Conservation (phyloP, 1,284 basidiomycete species). For the Fomitopsis schrenkii region DNA sequence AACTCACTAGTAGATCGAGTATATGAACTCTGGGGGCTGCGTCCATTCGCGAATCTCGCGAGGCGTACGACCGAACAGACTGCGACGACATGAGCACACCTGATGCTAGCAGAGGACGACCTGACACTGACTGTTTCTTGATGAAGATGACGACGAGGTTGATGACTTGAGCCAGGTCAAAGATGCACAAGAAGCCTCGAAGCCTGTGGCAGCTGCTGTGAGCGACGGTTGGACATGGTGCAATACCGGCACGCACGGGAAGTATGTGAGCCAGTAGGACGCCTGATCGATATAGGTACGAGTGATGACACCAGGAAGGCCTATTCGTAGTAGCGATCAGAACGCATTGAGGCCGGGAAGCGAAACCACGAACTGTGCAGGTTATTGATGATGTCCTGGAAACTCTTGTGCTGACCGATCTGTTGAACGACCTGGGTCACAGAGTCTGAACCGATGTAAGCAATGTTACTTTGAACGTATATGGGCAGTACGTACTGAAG, state of each 20-base stretch:
- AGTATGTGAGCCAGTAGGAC: conserved; percentile 93
- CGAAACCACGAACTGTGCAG: conserved; percentile 50
- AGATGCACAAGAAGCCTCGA: conserved; percentile 90
- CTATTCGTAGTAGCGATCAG: conserved; percentile 31
- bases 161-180: conserved; percentile 94
- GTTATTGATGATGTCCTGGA: conserved; percentile 61
- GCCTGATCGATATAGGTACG: conserved; percentile 80
- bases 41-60: conserved; percentile 96
- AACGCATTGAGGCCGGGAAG: conserved; percentile 5
- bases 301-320: conserved; percentile 69
- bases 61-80: conserved; percentile 91
- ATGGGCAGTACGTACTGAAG: conserved; percentile 56
- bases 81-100: conserved; percentile 24
- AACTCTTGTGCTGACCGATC: conserved; percentile 65
- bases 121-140: conserved; percentile 57
- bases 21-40: conserved; percentile 91
- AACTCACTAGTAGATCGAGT: conserved; percentile 82
- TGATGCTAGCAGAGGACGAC: background rate
- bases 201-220: conserved; percentile 42
- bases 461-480: background rate
- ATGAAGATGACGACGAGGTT: conserved; percentile 86
- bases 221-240: background rate
- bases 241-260: conserved; percentile 57
- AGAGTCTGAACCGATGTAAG: conserved; percentile 38
- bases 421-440: conserved; percentile 65